Percentiles rank a stretch among this genome's conserved stretches.
These are phyloP conservation scores for Phaeotremella fagi DNA, from an alignment of 768 basidiomycete species.

Conservation along the genomic window DNA sequence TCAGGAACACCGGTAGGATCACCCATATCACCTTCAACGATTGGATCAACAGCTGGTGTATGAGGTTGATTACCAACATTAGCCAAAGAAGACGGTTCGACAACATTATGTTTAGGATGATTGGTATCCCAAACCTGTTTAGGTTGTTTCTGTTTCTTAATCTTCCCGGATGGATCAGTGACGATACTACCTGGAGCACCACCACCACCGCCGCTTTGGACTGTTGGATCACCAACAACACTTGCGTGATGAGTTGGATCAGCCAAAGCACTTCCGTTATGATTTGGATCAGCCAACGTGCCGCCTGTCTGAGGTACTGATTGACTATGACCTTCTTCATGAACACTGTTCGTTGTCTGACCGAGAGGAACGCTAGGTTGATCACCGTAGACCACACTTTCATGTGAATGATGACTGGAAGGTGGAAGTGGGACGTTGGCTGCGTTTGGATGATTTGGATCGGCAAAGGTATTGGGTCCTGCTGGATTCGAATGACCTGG, in stretches of 20 bases:
- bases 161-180: not conserved
- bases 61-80: slow-evolving; percentile 12
- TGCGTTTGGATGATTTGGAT: not conserved
- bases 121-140: slow-evolving; percentile 23
- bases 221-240: slow-evolving; percentile 3
- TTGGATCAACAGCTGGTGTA: not conserved
- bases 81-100: slow-evolving; percentile 9
- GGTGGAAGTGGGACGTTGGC: not conserved
- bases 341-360: too few relatives aligned
- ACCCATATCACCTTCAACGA: not conserved
- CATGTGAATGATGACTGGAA: not conserved
- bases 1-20: too few relatives aligned
- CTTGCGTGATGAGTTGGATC: slow-evolving; percentile 4
- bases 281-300: too few relatives aligned
- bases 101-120: slow-evolving; percentile 7
- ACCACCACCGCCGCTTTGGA: too few relatives aligned
- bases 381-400: not conserved
- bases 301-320: too few relatives aligned
- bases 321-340: too few relatives aligned
- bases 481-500: not conserved
- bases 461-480: not conserved
- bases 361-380: not conserved
- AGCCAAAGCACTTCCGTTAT: too few relatives aligned
- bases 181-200: too few relatives aligned
- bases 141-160: slow-evolving; percentile 1